Conservation (phyloP, 129 eudicot genomes). For the Erigeron canadensis region DNA sequence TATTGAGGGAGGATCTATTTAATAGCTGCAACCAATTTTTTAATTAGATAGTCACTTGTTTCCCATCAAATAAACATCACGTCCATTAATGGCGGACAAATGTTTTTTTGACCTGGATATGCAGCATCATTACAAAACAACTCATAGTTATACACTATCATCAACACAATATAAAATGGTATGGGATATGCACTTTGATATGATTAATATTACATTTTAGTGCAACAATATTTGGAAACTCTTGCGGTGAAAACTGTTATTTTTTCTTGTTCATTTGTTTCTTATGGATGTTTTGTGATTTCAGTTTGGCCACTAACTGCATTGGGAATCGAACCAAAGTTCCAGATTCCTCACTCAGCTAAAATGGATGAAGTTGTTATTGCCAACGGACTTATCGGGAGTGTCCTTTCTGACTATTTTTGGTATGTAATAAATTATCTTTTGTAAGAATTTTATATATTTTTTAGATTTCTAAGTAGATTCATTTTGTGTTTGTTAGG, state of each 20-base stretch:
- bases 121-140: no score
- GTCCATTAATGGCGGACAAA: no score
- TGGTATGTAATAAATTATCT: conserved; percentile 46
- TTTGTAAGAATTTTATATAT: background rate
- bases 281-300: conserved; percentile 21
- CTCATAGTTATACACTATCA: no score
- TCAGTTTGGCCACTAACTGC: conserved; percentile 97
- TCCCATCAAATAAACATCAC: no score
- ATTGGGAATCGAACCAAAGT: conserved; percentile 94
- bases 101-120: no score
- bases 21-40: no score
- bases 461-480: background rate
- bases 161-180: background rate
- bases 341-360: conserved; percentile 85
- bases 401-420: conserved; percentile 95
- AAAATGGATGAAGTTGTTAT: conserved; percentile 91
- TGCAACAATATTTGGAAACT: background rate
- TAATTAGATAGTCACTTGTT: no score
- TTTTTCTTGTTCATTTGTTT: background rate
- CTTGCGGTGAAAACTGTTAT: background rate
- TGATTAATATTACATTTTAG: no score
- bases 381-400: conserved; percentile 94
- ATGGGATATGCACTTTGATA: background rate
- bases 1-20: no score
- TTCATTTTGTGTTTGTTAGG: conserved; percentile 44